Evolutionary conservation across 306 rosid genomes (phyloP).

Genomic region (Aeschynomene evenia): DNA sequence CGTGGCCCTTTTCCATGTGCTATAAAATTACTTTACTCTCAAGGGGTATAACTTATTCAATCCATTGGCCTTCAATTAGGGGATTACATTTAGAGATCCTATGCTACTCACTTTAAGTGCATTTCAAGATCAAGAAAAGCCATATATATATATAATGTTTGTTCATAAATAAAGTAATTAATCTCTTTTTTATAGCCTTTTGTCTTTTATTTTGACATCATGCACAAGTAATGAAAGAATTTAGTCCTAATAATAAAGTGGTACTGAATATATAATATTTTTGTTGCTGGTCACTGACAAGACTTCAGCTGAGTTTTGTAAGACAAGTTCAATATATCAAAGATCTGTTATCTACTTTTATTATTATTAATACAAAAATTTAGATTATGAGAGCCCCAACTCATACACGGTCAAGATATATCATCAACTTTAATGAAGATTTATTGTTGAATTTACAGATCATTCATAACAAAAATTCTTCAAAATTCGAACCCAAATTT

Average conservation of each 20-base stretch:
- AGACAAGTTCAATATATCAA: conserved; percentile 2
- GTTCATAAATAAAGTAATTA: neutral
- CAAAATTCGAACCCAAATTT: too few species aligned
- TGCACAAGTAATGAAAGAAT: neutral
- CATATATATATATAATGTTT: neutral
- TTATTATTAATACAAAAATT: too few species aligned
- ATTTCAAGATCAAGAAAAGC: conserved; percentile 47
- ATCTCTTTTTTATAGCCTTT: conserved; percentile 17
- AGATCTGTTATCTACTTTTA: too few species aligned
- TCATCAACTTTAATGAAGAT: too few species aligned
- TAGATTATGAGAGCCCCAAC: too few species aligned
- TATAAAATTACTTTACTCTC: conserved; percentile 45
- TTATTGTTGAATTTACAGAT: too few species aligned
- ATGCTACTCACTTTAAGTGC: conserved; percentile 46
- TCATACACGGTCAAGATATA: too few species aligned
- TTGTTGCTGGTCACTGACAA: conserved; percentile 15
- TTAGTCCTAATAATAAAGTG: conserved; percentile 1
- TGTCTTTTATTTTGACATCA: conserved; percentile 17
- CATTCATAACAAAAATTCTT: too few species aligned
- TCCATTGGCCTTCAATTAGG: conserved; percentile 41
- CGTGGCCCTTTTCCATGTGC: conserved; percentile 58
- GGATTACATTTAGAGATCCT: conserved; percentile 51
- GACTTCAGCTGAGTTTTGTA: neutral
- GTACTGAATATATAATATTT: neutral
- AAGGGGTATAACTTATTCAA: conserved; percentile 34